These are phyloP conservation scores for Metschnikowia gruessii DNA, from an alignment of 805 yeast genomes.

Conservation along the genomic window DNA sequence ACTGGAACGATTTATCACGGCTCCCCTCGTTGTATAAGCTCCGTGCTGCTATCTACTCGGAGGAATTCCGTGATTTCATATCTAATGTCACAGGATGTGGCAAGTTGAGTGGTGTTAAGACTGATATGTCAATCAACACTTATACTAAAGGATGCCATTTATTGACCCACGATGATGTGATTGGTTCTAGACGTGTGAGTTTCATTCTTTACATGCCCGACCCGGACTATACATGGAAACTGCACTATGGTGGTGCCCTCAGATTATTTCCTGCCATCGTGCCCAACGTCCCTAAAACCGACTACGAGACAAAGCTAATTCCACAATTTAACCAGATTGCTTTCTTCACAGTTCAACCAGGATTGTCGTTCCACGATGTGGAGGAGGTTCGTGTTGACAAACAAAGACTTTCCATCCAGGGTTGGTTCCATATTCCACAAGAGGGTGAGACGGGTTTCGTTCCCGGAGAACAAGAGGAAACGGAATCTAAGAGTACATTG, in stretches of 20 bases:
- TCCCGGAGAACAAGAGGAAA: slow-evolving; percentile 77
- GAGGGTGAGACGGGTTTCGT: slow-evolving; percentile 82
- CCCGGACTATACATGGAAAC: slow-evolving; percentile 85
- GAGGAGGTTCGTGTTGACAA: slow-evolving; percentile 93
- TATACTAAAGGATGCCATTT: slow-evolving; percentile 92
- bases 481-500: slow-evolving; percentile 71
- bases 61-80: slow-evolving; percentile 75
- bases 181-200: slow-evolving; percentile 90
- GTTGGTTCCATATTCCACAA: slow-evolving; percentile 99
- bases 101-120: slow-evolving; percentile 81
- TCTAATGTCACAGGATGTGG: slow-evolving; percentile 83
- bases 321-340: slow-evolving; percentile 97
- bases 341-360: slow-evolving; percentile 94
- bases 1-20: slow-evolving; percentile 67
- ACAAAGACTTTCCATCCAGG: slow-evolving; percentile 89
- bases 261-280: slow-evolving; percentile 82
- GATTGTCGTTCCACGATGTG: slow-evolving; percentile 94
- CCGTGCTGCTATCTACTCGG: slow-evolving; percentile 84
- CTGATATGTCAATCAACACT: slow-evolving; percentile 89
- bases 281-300: slow-evolving; percentile 87
- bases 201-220: slow-evolving; percentile 91
- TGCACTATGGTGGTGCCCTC: slow-evolving; percentile 90
- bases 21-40: slow-evolving; percentile 74
- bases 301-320: slow-evolving; percentile 62
- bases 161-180: slow-evolving; percentile 95